Base-by-base conservation (phyloP, 306 rosid genomes). In the Glycyrrhiza uralensis region DNA sequence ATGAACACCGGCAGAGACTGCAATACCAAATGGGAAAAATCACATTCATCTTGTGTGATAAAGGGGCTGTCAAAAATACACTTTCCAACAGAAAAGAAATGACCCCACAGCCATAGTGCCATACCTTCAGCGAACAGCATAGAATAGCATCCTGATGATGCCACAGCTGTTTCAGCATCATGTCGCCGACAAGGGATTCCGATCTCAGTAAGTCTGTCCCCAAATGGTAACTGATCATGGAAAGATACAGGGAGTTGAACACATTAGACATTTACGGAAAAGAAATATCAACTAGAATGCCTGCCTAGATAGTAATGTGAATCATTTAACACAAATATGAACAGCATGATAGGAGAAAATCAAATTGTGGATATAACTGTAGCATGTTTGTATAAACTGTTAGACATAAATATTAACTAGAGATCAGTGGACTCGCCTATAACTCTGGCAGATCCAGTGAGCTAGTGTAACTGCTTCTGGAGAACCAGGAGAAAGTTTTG, bases 381-480 rank as follows among this genome's bases (percentile, higher is more conserved):
- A 8, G 12, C 24, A 49, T 49, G 26, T 39, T 39, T 0, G 11
- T 19, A 59, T 39, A 32, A 52, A 15, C 11, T 67, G 7, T 20
- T 4, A 23, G 62, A 64, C 5, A 3, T 15, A 28, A 57, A 52
- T 24, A 64, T 38, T 19, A 35, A 52, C 18, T 3, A 47, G 18
- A 70, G 17, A 57, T n/a, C 2, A 35, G 22, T 3, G 39, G 46
- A 72, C 85, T 71, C 82, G 76, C 99, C 92, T 89, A 65, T 95
- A 89, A 82, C 99, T 95, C 74, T 87, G 96, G 84, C 93, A 86
- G 67, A 95, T 91, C 99, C 97, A 95, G 45, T 89, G 90, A 30
- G 96, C 86, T 14, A 94, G 85, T 0, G 98, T 94, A 51, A 83
- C 78, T 38, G 98, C 97, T 77, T 91, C 99, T 0, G 97, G 97